Base-by-base conservation (phyloP, 306 rosid species). In the Argentina anserina region DNA sequence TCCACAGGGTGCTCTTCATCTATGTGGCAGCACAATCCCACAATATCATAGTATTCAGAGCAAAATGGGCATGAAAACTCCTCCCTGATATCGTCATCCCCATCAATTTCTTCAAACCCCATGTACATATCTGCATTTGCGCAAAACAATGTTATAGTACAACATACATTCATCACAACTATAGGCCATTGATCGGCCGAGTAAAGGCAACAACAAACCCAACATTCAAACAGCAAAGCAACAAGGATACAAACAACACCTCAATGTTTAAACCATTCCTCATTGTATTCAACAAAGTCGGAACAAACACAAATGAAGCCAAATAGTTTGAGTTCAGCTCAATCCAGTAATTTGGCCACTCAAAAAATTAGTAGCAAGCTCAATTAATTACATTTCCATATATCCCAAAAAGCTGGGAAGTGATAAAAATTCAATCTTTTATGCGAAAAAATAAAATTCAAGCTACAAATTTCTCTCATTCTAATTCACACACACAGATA, bases 1-100 rank as follows among this genome's bases (percentile, higher is more conserved):
- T 91, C 98, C 72, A 85, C 64, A 13, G 91, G 97, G 82, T 94
- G 98, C 81, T 91, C 97, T 79, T 94, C 98, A 65, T 94, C 98
- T 72, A 94, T 91, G 82, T 94, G 98, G 84, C 96, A 89, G 94
- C 97, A 94, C 78, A 94, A 80, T 63, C 98, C 98, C 42, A 94
- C 96, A 56, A 94, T 88, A 75, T 94, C 98, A 75, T 84, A 91
- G 81, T 89, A 94, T 36, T 91, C 97, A 0, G 97, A 84, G 82
- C 98, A 94, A 77, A 91, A 94, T 0, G 97, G 98, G 80, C 98
- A 94, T 3, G 90, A 84, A 81, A 89, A 91, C 76, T 94, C 97
- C 81, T 94, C 98, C 88, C 90, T 84, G 75, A 91, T 79, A 67
- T 91, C 92, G 36, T 94, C 97, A 18, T 89, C 98, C 77, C 84